These are phyloP conservation scores for Macrophomina phaseolina DNA, from an alignment of 2,329 filamentous ascomycete species.

Conservation along the genomic window DNA sequence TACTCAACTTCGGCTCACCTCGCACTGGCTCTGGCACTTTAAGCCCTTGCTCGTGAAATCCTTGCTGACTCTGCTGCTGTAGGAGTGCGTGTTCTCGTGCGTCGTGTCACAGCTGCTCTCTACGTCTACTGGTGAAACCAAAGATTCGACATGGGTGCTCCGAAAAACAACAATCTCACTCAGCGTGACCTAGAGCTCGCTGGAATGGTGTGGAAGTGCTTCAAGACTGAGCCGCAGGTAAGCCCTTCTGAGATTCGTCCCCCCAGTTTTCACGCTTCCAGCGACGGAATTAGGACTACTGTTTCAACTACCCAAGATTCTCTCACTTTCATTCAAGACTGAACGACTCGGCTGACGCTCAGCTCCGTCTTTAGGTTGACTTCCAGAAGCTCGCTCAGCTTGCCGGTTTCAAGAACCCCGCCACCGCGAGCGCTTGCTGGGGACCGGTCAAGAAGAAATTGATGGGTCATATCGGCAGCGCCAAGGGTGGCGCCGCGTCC, in stretches of 20 bases:
- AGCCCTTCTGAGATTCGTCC: neutral
- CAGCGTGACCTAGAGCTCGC: constrained; percentile 20
- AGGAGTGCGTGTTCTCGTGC: no score
- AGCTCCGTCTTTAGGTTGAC: constrained; percentile 2
- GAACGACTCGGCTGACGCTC: no score
- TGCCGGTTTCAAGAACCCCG: constrained; percentile 24
- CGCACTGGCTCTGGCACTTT: no score
- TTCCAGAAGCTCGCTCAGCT: constrained; percentile 8
- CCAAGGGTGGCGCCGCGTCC: neutral
- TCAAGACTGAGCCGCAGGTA: constrained; percentile 26
- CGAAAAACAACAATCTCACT: neutral
- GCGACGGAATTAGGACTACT: no score
- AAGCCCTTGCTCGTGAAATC: no score
- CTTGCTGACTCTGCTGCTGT: no score
- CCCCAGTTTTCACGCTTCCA: no score
- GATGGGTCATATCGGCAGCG: neutral
- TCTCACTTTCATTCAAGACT: no score
- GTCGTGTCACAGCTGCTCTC: neutral
- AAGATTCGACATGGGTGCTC: neutral
- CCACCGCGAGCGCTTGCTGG: constrained; percentile 25
- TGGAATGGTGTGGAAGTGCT: constrained; percentile 5
- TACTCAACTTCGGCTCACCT: no score
- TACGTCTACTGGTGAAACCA: neutral
- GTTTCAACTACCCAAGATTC: no score
- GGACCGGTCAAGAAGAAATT: constrained; percentile 25